These are phyloP conservation scores for Aegilops longissima DNA, from an alignment of 176 grass and related monocot species.

Conservation along the genomic window DNA sequence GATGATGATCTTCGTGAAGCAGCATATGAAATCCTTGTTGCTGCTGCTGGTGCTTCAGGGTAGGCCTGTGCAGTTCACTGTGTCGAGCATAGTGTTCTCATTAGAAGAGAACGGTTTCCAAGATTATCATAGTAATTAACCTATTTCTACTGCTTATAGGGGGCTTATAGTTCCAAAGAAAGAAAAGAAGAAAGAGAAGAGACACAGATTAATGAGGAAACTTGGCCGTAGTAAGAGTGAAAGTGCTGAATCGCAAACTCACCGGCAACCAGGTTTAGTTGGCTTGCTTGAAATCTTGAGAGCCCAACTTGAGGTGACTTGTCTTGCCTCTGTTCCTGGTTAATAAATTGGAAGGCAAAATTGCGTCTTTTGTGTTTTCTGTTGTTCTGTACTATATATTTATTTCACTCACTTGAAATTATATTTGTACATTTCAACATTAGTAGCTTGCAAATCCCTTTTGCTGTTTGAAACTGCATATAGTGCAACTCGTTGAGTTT, in stretches of 20 bases:
- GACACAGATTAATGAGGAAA: constrained; percentile 82
- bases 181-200: constrained; percentile 98
- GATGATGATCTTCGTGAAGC: constrained; percentile 98
- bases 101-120: not conserved
- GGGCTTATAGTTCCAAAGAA: constrained; percentile 91
- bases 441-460: constrained; percentile 7
- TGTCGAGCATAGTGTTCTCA: not conserved
- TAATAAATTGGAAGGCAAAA: not conserved
- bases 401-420: not conserved
- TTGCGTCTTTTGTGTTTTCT: not conserved
- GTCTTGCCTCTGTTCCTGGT: constrained; percentile 28
- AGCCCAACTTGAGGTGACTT: constrained; percentile 85
- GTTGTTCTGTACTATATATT: constrained; percentile 17
- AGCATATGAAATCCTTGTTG: constrained; percentile 97
- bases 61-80: constrained; percentile 33
- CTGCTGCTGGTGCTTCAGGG: constrained; percentile 95
- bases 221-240: constrained; percentile 91
- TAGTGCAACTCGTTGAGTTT: constrained; percentile 8
- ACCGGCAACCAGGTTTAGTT: constrained; percentile 80
- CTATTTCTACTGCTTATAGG: constrained; percentile 45
- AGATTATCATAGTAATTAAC: constrained; percentile 27
- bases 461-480: constrained; percentile 9
- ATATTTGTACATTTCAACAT: constrained; percentile 4
- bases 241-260: constrained; percentile 47
- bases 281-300: constrained; percentile 93